Conservation (phyloP, 83 land plant genomes). For the Thuja plicata region DNA sequence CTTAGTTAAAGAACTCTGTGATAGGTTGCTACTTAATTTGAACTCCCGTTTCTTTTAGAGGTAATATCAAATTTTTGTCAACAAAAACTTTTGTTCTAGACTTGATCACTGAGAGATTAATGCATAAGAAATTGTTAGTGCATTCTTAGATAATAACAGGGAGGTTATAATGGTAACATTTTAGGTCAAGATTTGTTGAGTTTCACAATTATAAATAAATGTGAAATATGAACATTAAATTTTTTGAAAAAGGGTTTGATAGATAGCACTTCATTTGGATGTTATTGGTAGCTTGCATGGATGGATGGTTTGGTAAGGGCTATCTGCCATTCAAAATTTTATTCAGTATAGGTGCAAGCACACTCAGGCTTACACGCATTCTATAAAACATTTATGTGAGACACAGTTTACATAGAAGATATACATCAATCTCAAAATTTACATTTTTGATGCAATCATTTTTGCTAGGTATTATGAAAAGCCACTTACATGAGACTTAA, state of each 20-base stretch:
- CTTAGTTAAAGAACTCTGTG: neutral
- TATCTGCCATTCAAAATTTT: too few relatives aligned
- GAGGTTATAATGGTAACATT: neutral
- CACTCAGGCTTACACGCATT: too few relatives aligned
- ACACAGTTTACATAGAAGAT: neutral
- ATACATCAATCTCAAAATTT: too few relatives aligned
- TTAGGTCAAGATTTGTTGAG: neutral
- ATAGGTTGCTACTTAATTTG: neutral
- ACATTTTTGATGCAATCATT: neutral
- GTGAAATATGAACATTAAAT: too few relatives aligned
- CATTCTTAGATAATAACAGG: neutral
- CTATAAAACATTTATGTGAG: neutral
- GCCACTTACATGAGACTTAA: neutral
- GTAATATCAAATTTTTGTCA: neutral
- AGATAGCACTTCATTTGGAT: too few relatives aligned
- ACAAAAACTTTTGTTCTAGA: neutral
- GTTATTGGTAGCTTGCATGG: neutral
- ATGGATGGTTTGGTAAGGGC: too few relatives aligned
- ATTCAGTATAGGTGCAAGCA: neutral
- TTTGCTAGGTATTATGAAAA: too few relatives aligned
- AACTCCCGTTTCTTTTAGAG: neutral
- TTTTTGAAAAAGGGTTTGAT: neutral
- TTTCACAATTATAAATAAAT: too few relatives aligned
- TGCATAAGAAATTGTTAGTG: neutral
- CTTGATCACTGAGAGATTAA: neutral